Evolutionary conservation across 768 basidiomycete species (phyloP), one percentile per base, ranked within the genome.

Genomic region (Suillus clintonianus): DNA sequence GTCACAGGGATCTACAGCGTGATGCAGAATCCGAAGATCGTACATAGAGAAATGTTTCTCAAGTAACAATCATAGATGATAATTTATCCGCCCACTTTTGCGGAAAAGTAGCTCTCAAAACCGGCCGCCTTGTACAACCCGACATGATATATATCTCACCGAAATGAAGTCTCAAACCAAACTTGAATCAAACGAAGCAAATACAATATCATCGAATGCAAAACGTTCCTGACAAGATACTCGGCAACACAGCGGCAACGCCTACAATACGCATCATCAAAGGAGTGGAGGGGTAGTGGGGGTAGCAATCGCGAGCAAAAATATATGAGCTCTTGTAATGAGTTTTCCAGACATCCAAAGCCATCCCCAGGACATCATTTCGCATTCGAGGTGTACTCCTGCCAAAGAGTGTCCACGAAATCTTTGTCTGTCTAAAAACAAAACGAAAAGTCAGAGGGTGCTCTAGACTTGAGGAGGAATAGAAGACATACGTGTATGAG

Each of bases 341-440:
- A 53, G 19, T 32, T 53, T 19, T 30, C 30, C 50, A 53, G 30
- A 37, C 10, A 39, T 56, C 24, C 55, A 56, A 32, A 39, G 8
- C 9, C 22, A 56, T 24, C 55, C 17, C 17, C 24, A 0, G 30
- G 32, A 22, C 36, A n/a, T 61, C 36, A 61, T 11, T 30, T 61
- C 17, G 32, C 54, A 27, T 43, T 62, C 13, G 73, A 63, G 60
- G 72, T 63, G 72, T 89, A 90, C 50, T 85, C 83, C 63, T 77
- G 80, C 78, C 81, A 88, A 53, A 89, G 79, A 43, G 77, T 74
- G 66, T 91, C 88, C 63, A 88, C 88, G 68, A 91, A 91, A 17
- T 79, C 74, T 67, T 84, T 81, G 77, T 91, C 86, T 60, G 83
- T 89, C 89, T 91, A 68, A 32, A 32, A 54, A 37, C 51, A 27